Conservation (phyloP, 768 basidiomycete species). For the Mycena olivaceomarginata region DNA sequence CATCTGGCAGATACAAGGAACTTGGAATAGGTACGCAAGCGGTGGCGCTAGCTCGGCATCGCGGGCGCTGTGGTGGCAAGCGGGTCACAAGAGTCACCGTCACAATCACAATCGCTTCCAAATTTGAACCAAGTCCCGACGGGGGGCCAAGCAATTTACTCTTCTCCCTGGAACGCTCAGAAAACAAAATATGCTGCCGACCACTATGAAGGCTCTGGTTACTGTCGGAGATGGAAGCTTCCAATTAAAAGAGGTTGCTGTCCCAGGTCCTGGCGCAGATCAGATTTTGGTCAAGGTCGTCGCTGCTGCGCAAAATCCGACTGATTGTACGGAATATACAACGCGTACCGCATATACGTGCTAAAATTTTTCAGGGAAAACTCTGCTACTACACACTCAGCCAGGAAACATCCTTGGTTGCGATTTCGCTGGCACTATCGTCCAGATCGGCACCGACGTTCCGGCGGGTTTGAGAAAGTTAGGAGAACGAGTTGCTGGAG, state of each 20-base stretch:
- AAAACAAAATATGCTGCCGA: background rate
- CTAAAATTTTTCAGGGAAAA: background rate
- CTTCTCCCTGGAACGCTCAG: too few species aligned
- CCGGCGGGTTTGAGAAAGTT: background rate
- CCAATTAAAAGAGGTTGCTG: conserved; percentile 33
- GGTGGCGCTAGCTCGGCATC: too few species aligned
- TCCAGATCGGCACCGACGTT: conserved; percentile 41
- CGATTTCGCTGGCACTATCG: conserved; percentile 1
- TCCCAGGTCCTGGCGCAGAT: conserved; percentile 39
- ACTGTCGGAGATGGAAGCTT: conserved; percentile 46
- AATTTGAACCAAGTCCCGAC: too few species aligned
- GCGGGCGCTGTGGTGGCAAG: too few species aligned
- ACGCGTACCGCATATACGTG: background rate
- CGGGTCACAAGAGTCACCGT: too few species aligned
- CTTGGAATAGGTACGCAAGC: too few species aligned
- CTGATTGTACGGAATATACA: conserved; percentile 42
- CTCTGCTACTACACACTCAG: background rate
- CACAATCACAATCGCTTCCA: too few species aligned
- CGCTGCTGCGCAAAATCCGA: conserved; percentile 51
- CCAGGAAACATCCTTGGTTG: background rate
- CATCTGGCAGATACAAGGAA: too few species aligned
- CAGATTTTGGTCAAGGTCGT: conserved; percentile 50
- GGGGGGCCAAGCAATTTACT: too few species aligned
- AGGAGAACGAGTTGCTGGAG: conserved; percentile 3
- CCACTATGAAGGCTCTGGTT: conserved; percentile 15